These are phyloP conservation scores for Sapria himalayana DNA, from an alignment of 345 rosid genomes.

Conservation along the genomic window DNA sequence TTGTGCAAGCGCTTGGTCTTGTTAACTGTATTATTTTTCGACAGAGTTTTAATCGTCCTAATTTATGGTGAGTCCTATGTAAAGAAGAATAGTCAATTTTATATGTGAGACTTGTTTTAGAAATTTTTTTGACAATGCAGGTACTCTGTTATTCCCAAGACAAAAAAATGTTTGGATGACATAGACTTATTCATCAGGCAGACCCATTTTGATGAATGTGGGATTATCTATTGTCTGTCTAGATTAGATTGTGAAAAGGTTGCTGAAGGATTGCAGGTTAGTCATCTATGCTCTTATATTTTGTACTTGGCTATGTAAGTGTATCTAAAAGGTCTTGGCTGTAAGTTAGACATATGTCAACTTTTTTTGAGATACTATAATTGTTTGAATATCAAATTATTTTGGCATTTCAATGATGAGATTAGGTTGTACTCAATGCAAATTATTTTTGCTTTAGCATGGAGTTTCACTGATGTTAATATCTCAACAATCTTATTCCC, in stretches of 20 bases:
- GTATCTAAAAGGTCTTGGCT: background rate
- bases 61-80: slow-evolving; percentile 36
- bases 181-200: slow-evolving; percentile 79
- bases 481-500: too few species aligned
- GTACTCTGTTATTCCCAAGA: slow-evolving; percentile 69
- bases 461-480: too few species aligned
- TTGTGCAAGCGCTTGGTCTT: slow-evolving; percentile 97
- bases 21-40: slow-evolving; percentile 83
- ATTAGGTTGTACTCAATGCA: too few species aligned
- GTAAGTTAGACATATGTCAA: background rate
- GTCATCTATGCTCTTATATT: slow-evolving; percentile 8
- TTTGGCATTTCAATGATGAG: too few species aligned
- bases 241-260: slow-evolving; percentile 98
- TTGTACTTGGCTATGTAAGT: background rate
- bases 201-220: slow-evolving; percentile 88
- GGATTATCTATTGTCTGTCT: slow-evolving; percentile 94
- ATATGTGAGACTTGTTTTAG: too few species aligned
- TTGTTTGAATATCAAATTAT: too few species aligned
- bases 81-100: slow-evolving; percentile 8
- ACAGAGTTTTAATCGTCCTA: slow-evolving; percentile 95
- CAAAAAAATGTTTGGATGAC: slow-evolving; percentile 78
- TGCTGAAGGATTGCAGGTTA: slow-evolving; percentile 72
- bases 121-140: slow-evolving; percentile 39
- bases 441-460: too few species aligned
- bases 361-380: too few species aligned